phyloP scores from a whole-genome alignment of 2,329 filamentous ascomycete species.

The Aspergillus proliferans region DNA sequence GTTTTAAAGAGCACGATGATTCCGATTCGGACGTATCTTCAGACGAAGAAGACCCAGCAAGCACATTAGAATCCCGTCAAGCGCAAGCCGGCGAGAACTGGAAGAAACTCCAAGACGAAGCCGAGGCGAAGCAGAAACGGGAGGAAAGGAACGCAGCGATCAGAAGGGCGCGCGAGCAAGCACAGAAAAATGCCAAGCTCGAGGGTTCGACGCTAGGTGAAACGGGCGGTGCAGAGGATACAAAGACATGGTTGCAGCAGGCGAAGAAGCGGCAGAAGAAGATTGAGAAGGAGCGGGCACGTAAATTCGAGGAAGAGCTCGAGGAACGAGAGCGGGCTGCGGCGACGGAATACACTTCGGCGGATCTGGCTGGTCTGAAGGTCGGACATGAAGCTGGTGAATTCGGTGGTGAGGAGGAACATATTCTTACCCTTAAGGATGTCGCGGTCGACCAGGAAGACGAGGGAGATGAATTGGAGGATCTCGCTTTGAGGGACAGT shows the following conservation, averaged over 20 bases:
- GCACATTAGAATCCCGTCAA: conserved; percentile 68
- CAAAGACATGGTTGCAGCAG: conserved; percentile 77
- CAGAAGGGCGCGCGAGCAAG: conserved; percentile 79
- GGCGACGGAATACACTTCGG: conserved; percentile 71
- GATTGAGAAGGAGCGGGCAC: conserved; percentile 67
- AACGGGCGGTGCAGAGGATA: conserved; percentile 61
- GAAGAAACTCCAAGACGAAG: conserved; percentile 61
- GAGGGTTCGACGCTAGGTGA: conserved; percentile 83
- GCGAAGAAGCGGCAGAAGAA: conserved; percentile 93
- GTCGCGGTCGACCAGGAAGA: conserved; percentile 78
- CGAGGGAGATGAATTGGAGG: conserved; percentile 74
- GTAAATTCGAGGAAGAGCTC: conserved; percentile 66
- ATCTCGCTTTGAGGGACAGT: conserved; percentile 36
- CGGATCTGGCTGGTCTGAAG: conserved; percentile 82
- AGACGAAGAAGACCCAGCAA: conserved; percentile 59
- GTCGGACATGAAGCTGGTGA: conserved; percentile 80
- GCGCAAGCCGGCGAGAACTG: conserved; percentile 41
- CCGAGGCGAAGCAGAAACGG: conserved; percentile 65
- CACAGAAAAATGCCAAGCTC: conserved; percentile 67
- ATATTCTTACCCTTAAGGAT: conserved; percentile 92
- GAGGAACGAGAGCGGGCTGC: conserved; percentile 61
- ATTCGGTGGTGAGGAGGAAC: conserved; percentile 73
- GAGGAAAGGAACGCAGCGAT: conserved; percentile 76
- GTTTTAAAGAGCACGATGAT: conserved; percentile 51
- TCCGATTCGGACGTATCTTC: conserved; percentile 21